A percentile compares a stretch with the other conserved stretches of the same genome.
These are phyloP conservation scores for Heritiera fomes DNA, from an alignment of 345 rosid species.

Conservation along the genomic window DNA sequence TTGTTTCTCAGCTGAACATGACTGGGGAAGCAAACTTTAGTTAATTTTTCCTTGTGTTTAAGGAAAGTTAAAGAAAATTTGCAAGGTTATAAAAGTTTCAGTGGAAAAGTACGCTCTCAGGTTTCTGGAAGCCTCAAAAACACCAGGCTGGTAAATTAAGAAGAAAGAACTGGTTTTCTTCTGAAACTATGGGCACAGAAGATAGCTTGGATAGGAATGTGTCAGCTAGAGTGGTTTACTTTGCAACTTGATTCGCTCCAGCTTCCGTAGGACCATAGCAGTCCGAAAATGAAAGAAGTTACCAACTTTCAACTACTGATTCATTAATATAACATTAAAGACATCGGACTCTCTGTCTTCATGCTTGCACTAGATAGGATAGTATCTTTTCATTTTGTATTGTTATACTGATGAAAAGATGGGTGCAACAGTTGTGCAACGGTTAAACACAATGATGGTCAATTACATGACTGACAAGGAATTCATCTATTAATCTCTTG, in stretches of 20 bases:
- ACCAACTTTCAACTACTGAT: not conserved
- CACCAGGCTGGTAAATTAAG: not conserved
- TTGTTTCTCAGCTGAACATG: not conserved
- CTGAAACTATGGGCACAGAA: not conserved
- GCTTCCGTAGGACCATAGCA: not conserved
- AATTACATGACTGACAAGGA: not conserved
- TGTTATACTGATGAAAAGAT: not conserved
- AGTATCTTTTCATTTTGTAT: not conserved
- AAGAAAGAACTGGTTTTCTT: not conserved
- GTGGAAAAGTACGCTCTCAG: not conserved
- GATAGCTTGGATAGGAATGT: too few species aligned
- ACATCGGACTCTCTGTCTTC: not conserved
- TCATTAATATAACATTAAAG: not conserved
- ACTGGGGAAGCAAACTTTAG: not conserved
- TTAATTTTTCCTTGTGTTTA: not conserved
- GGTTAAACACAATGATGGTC: not conserved
- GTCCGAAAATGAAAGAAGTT: not conserved
- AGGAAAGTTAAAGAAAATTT: not conserved
- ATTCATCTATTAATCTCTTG: not conserved
- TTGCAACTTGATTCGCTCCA: constrained; percentile 7
- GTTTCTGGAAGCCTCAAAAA: not conserved
- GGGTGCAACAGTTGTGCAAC: not conserved
- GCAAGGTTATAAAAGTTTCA: not conserved
- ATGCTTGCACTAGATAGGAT: not conserved
- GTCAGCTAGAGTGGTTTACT: not conserved